A percentile compares a stretch with the other conserved stretches of the same genome.
These are phyloP conservation scores for Pseudogymnoascus sp. DNA, from an alignment of 2,329 filamentous ascomycete species.

Conservation along the genomic window DNA sequence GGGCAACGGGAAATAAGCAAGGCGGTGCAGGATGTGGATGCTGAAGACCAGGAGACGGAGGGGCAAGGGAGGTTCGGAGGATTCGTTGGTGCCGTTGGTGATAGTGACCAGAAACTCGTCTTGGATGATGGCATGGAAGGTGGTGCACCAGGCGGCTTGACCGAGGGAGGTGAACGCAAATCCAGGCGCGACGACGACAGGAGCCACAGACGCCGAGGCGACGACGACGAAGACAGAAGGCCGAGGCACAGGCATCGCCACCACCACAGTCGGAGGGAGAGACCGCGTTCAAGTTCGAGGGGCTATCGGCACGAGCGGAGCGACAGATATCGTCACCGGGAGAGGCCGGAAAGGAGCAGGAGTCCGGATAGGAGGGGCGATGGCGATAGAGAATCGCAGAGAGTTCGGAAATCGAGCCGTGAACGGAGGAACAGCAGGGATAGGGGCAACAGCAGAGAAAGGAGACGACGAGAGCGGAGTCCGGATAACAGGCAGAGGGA, in stretches of 20 bases:
- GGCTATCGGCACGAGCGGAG: slow-evolving; percentile 14
- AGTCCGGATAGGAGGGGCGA: slow-evolving; percentile 20
- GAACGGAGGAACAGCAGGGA: slow-evolving; percentile 23
- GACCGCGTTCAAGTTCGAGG: slow-evolving; percentile 19
- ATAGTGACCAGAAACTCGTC: slow-evolving; percentile 12
- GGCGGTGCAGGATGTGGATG: slow-evolving; percentile 38
- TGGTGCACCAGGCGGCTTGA: slow-evolving; percentile 17
- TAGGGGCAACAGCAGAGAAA: slow-evolving; percentile 24
- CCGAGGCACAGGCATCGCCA: slow-evolving; percentile 23
- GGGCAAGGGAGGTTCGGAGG: slow-evolving; percentile 23
- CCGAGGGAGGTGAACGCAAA: slow-evolving; percentile 13
- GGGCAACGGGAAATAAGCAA: slow-evolving; percentile 53
- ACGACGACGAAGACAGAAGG: slow-evolving; percentile 20
- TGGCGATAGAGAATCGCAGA: slow-evolving; percentile 5
- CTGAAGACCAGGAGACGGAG: slow-evolving; percentile 22
- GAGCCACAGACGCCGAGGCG: slow-evolving; percentile 14
- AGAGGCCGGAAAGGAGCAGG: slow-evolving; percentile 21
- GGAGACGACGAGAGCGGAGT: slow-evolving; percentile 11
- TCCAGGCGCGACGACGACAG: slow-evolving; percentile 10
- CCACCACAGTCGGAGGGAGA: slow-evolving; percentile 24
- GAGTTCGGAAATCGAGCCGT: slow-evolving; percentile 16
- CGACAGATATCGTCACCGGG: slow-evolving; percentile 19
- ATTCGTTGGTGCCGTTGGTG: slow-evolving; percentile 23
- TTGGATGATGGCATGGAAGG: background rate
- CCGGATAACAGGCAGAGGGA: background rate